A percentile compares a stretch with the other conserved stretches of the same genome.
These are phyloP conservation scores for Vanilla planifolia DNA, from an alignment of 106 monocot species.

Conservation along the genomic window DNA sequence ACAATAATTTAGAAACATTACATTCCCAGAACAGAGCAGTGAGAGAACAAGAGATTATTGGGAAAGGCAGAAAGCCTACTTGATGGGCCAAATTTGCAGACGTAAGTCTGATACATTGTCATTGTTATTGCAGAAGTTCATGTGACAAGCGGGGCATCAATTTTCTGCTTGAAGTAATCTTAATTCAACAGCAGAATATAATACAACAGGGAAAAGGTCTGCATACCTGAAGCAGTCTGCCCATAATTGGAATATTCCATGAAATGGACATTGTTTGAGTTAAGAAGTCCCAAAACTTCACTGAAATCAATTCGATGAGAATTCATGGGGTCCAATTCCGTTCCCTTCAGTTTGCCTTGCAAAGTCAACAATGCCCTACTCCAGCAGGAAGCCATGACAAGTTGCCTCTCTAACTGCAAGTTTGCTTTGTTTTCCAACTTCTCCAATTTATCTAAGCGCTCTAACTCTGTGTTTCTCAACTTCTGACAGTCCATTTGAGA, in stretches of 20 bases:
- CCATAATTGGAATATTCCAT: slow-evolving; percentile 90
- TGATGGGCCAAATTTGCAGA: background rate
- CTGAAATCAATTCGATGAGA: slow-evolving; percentile 72
- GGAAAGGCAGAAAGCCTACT: background rate
- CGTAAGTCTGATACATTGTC: background rate
- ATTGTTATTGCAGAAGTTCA: too few species aligned
- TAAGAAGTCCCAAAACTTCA: slow-evolving; percentile 66
- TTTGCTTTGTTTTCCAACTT: slow-evolving; percentile 65
- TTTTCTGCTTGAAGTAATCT: too few species aligned
- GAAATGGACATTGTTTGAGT: slow-evolving; percentile 73
- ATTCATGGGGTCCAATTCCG: slow-evolving; percentile 79
- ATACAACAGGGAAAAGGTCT: background rate
- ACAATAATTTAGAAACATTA: background rate
- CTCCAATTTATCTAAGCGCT: slow-evolving; percentile 57
- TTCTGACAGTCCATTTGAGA: slow-evolving; percentile 31
- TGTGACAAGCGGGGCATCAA: too few species aligned
- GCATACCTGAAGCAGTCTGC: slow-evolving; percentile 57
- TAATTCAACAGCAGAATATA: background rate
- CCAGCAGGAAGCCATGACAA: slow-evolving; percentile 75
- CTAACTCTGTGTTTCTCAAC: slow-evolving; percentile 53
- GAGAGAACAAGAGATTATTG: background rate
- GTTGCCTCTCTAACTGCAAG: slow-evolving; percentile 71
- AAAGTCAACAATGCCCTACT: slow-evolving; percentile 54
- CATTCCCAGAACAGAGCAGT: background rate
- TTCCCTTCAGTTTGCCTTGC: slow-evolving; percentile 87